A percentile compares a stretch with the other conserved stretches of the same genome.
These are phyloP conservation scores for Celoporthe dispersa DNA, from an alignment of 2,329 filamentous ascomycete species.

Conservation along the genomic window DNA sequence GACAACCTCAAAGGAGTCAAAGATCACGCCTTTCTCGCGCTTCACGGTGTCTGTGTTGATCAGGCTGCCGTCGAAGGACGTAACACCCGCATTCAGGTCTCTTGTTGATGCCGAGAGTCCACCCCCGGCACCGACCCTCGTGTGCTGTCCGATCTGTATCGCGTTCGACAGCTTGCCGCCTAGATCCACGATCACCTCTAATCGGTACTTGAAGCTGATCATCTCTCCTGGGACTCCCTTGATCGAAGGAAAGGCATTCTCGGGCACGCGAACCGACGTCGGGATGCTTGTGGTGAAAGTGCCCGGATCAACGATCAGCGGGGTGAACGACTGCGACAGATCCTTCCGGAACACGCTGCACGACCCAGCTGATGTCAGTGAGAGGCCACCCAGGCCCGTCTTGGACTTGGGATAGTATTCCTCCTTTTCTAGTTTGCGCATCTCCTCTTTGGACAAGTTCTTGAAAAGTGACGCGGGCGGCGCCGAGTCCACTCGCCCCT, in stretches of 20 bases:
- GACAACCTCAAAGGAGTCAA: constrained; percentile 82
- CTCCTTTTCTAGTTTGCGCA: constrained; percentile 73
- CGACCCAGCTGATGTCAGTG: constrained; percentile 82
- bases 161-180: constrained; percentile 84
- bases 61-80: constrained; percentile 63
- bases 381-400: constrained; percentile 84
- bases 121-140: constrained; percentile 47
- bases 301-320: constrained; percentile 82
- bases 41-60: constrained; percentile 86
- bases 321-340: constrained; percentile 83
- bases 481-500: constrained; percentile 84
- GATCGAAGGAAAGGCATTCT: constrained; percentile 92
- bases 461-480: constrained; percentile 57
- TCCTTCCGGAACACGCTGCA: constrained; percentile 96
- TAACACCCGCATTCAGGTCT: constrained; percentile 35
- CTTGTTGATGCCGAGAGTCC: constrained; percentile 30
- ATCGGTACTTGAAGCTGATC: constrained; percentile 92
- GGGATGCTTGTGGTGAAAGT: constrained; percentile 81
- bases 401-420: constrained; percentile 87
- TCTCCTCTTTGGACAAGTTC: constrained; percentile 62
- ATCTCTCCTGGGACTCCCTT: constrained; percentile 86
- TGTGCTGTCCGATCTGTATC: constrained; percentile 64
- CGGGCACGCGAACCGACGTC: constrained; percentile 82
- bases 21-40: constrained; percentile 90
- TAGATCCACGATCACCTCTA: constrained; percentile 91